Evolutionary conservation across 352 stramenopile species (phyloP).

Genomic region (Globisporangium canariense): DNA sequence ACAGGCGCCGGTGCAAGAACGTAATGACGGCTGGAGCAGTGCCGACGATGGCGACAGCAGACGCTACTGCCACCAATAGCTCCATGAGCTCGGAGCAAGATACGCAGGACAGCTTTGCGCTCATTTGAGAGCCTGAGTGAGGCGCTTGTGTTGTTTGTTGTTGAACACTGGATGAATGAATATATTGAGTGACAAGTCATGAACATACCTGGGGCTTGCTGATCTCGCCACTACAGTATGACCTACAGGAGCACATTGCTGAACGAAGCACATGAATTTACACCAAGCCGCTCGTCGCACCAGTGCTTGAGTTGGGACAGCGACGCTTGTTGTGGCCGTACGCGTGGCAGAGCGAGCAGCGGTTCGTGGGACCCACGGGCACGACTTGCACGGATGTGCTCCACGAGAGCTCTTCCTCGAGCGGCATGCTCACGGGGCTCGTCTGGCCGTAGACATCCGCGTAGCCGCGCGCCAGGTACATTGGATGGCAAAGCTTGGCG

Average conservation of each 20-base stretch:
- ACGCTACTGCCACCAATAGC: neutral
- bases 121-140: neutral
- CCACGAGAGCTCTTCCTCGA: conserved; percentile 42
- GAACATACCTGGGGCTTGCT: too few relatives aligned
- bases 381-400: conserved; percentile 38
- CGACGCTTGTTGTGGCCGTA: conserved; percentile 39
- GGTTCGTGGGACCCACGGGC: conserved; percentile 24
- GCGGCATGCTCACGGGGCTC: conserved; percentile 30
- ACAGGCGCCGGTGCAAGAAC: conserved; percentile 35
- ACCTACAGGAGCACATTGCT: neutral
- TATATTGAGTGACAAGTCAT: neutral
- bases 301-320: conserved; percentile 3
- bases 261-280: neutral
- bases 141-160: neutral
- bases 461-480: conserved; percentile 35
- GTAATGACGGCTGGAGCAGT: neutral
- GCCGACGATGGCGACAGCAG: neutral
- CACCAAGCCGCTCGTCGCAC: neutral
- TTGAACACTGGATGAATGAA: neutral
- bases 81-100: neutral
- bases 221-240: neutral
- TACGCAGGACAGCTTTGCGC: neutral
- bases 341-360: conserved; percentile 42
- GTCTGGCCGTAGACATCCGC: conserved; percentile 27
- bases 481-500: conserved; percentile 26